These are phyloP conservation scores for Tetracentron sinense DNA, from an alignment of 164 flowering plant genomes.

Conservation along the genomic window DNA sequence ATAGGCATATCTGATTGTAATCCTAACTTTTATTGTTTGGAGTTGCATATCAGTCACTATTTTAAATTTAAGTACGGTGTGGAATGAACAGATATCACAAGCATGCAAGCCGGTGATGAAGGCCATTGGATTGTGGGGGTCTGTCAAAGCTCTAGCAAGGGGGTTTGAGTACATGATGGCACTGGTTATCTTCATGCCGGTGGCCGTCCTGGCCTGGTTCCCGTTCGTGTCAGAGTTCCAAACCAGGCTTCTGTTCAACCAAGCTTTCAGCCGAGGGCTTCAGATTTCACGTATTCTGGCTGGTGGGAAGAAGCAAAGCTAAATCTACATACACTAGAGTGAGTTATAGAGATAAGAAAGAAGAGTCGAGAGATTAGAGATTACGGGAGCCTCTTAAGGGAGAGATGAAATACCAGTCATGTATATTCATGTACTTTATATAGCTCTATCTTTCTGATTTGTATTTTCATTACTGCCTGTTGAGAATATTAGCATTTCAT, in stretches of 20 bases:
- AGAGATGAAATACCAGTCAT: no score
- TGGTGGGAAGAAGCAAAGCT: constrained; percentile 87
- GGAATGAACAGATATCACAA: constrained; percentile 65
- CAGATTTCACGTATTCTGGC: constrained; percentile 92
- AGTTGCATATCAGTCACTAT: background rate
- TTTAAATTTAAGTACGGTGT: background rate
- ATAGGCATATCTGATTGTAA: background rate
- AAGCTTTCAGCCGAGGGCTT: constrained; percentile 95
- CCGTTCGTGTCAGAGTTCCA: constrained; percentile 97
- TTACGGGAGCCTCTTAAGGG: no score
- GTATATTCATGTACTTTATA: no score
- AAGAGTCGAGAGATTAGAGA: no score
- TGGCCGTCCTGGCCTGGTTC: constrained; percentile 92
- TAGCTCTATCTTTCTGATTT: no score
- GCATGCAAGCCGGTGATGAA: constrained; percentile 74
- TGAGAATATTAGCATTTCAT: no score
- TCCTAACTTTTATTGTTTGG: background rate
- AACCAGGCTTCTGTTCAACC: constrained; percentile 89
- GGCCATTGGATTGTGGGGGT: constrained; percentile 80
- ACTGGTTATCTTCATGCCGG: constrained; percentile 55
- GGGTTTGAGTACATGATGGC: constrained; percentile 91
- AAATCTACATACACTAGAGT: no score
- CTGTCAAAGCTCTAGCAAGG: constrained; percentile 83
- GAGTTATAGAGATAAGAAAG: no score
- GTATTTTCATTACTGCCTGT: no score